A percentile compares a stretch with the other conserved stretches of the same genome.
phyloP scores from a whole-genome alignment of 78 protist species.

The Dictyostelium firmibasis region DNA sequence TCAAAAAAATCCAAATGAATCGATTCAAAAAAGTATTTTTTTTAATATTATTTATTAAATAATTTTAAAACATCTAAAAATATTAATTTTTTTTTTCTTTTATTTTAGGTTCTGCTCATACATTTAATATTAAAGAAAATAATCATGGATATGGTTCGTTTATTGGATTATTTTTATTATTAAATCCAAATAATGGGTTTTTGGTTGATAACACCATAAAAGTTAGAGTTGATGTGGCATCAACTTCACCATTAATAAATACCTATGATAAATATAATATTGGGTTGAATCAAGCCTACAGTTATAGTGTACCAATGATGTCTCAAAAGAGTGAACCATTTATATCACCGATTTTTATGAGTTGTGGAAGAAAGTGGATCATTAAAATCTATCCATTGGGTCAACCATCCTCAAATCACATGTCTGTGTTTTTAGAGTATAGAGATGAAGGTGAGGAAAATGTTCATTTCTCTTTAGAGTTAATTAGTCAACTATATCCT shows the following conservation, averaged over 20 bases:
- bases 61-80: no score
- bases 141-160: conserved; percentile 5
- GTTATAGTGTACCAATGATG: background rate
- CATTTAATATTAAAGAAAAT: background rate
- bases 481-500: background rate
- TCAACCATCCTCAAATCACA: background rate
- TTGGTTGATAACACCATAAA: background rate
- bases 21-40: background rate
- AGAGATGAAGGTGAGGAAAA: background rate
- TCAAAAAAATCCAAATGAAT: background rate
- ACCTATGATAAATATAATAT: background rate
- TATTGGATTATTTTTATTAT: background rate
- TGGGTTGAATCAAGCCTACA: background rate
- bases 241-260: background rate
- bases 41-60: background rate
- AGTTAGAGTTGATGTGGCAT: background rate
- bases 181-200: background rate
- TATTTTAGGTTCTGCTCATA: background rate
- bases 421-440: background rate
- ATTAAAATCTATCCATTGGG: background rate
- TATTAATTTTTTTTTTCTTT: background rate
- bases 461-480: background rate
- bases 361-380: background rate
- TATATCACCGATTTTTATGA: background rate
- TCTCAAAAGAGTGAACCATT: background rate